These are phyloP conservation scores for Termitomyces sp. DNA, from an alignment of 768 basidiomycete genomes.

Conservation along the genomic window DNA sequence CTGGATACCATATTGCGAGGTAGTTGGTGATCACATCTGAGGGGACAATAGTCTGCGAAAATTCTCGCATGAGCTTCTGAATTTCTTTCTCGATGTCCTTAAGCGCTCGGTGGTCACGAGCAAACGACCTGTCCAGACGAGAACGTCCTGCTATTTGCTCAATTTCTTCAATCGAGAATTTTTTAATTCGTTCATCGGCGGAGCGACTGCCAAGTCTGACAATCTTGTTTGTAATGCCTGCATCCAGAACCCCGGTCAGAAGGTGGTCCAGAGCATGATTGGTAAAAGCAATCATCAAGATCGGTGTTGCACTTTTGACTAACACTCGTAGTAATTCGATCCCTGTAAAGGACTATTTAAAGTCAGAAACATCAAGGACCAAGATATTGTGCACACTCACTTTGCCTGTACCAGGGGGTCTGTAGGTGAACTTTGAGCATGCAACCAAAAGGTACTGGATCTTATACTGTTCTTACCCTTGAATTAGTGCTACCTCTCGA, in stretches of 20 bases:
- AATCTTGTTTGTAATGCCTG: conserved; percentile 57
- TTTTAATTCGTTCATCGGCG: conserved; percentile 54
- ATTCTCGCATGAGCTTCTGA: conserved; percentile 40
- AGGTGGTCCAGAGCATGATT: conserved; percentile 82
- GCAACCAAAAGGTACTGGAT: neutral
- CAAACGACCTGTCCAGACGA: conserved; percentile 35
- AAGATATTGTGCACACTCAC: conserved; percentile 26
- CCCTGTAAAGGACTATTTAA: conserved; percentile 58
- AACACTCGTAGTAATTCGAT: conserved; percentile 69
- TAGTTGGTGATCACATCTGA: conserved; percentile 39
- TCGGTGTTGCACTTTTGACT: conserved; percentile 48
- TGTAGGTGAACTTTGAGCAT: conserved; percentile 22
- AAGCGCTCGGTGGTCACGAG: conserved; percentile 34
- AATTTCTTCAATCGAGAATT: conserved; percentile 60
- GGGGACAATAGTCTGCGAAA: conserved; percentile 32
- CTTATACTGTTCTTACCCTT: conserved; percentile 47
- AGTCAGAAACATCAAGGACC: conserved; percentile 2
- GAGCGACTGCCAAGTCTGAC: conserved; percentile 71
- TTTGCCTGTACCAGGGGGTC: conserved; percentile 81
- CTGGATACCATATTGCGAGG: conserved; percentile 45
- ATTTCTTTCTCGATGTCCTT: conserved; percentile 49
- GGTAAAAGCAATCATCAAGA: conserved; percentile 62
- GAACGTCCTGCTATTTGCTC: conserved; percentile 45
- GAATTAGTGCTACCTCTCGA: conserved; percentile 64
- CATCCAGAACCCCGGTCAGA: conserved; percentile 62